A percentile compares a stretch with the other conserved stretches of the same genome.
These are phyloP conservation scores for Discostella stelligeroides DNA, from an alignment of 108 stramenopile species.

Conservation along the genomic window DNA sequence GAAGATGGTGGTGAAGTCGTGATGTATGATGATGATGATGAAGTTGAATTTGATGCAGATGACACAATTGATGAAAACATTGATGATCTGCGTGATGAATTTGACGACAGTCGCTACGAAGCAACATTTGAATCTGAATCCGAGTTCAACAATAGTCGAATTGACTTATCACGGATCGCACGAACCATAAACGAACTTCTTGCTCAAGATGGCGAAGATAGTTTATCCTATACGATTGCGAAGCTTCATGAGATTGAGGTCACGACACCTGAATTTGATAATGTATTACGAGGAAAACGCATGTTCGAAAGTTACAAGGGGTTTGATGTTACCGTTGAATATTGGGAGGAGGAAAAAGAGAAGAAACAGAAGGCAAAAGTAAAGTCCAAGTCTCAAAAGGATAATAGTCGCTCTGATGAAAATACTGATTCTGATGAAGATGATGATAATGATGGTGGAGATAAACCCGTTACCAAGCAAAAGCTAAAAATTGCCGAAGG, in stretches of 20 bases:
- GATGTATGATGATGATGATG: no score
- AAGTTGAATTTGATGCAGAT: slow-evolving; percentile 20
- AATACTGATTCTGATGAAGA: no score
- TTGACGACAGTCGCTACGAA: slow-evolving; percentile 15
- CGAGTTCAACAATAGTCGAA: not conserved
- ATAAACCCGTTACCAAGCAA: slow-evolving; percentile 42
- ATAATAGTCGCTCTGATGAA: not conserved
- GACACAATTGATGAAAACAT: slow-evolving; percentile 17
- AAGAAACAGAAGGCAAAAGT: slow-evolving; percentile 43
- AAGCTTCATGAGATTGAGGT: slow-evolving; percentile 75
- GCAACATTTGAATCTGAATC: slow-evolving; percentile 6
- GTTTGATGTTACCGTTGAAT: slow-evolving; percentile 73
- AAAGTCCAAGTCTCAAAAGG: not conserved
- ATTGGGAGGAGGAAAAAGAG: slow-evolving; percentile 56
- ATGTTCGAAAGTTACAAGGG: slow-evolving; percentile 81
- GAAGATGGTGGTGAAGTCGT: slow-evolving; percentile 8
- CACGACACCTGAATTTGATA: slow-evolving; percentile 61
- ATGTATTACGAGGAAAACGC: slow-evolving; percentile 18
- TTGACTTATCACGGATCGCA: slow-evolving; percentile 57
- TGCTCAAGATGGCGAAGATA: slow-evolving; percentile 37
- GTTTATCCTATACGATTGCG: slow-evolving; percentile 53
- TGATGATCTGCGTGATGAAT: slow-evolving; percentile 13
- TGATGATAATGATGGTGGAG: slow-evolving; percentile 3
- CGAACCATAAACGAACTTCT: slow-evolving; percentile 69
- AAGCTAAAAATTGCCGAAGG: slow-evolving; percentile 58